Evolutionary conservation across 495 filamentous ascomycete genomes (phyloP), one percentile per base, ranked within the genome.

Genomic region (Tuber umbilicatum): DNA sequence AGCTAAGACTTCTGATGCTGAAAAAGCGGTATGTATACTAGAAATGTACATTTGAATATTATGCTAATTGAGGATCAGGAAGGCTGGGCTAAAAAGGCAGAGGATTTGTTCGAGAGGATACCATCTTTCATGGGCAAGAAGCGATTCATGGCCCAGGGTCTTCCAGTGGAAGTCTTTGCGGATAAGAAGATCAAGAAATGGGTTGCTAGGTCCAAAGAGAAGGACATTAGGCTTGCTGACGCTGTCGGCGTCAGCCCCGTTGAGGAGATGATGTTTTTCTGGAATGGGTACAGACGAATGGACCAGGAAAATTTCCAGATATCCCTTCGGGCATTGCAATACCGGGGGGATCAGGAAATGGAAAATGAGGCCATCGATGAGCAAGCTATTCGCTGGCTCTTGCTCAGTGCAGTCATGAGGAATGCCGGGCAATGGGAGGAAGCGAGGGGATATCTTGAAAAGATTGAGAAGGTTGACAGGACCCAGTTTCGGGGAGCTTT

Each of bases 191-290:
- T 97, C 67, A 87, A 89, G 70, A 97, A 97, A 85, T 97, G 94
- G 94, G 91, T 96, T 79, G 88, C 90, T 37, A 87, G 94, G 23
- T 91, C 92, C 19, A 90, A 89, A 75, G 73, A 68, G 41, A 45
- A 35, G 69, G 73, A 75, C 17, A 84, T 94, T 37, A 87, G 91
- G 19, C 85, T 97, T 10, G 87, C 92, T 4, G 94, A 98, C 78
- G 94, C 90, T 2, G 86, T 97, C 40, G 94, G 94, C 35, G 89
- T 94, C 12, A 91, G 90, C 76, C 96, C 95, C 0, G 83, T 92
- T 2, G 89, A 93, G 80, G 95, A 99, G 84, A 97, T 99, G 93
- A 89, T 92, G n/a, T 97, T 94, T 83, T 89, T 98, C 80, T 99
- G 95, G 95, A 93, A 88, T 75, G 91, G 91, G 2, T 85, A 85